A percentile compares a stretch with the other conserved stretches of the same genome.
Evolutionary conservation across 1,284 basidiomycete species (phyloP).

Genomic region (Pseudozyma hubeiensis): DNA sequence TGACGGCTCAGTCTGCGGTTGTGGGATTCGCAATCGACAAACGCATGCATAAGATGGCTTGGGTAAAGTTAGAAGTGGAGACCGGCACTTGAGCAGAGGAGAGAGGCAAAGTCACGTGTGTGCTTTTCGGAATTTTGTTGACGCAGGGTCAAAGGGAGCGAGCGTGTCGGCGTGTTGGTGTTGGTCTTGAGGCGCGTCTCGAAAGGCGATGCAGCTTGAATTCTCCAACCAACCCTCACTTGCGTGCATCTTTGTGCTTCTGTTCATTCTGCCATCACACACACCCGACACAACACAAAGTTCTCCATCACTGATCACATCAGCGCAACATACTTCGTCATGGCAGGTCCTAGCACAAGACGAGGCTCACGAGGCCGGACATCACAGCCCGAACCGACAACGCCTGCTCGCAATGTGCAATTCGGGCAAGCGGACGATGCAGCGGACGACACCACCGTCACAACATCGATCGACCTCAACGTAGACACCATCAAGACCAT

Average conservation of each 20-base stretch:
- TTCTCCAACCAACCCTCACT: not conserved
- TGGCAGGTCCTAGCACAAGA: conserved; percentile 21
- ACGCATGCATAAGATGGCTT: conserved; percentile 1
- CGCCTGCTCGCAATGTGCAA: conserved; percentile 27
- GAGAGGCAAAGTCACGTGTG: conserved; percentile 32
- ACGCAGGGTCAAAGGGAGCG: not conserved
- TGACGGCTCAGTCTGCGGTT: too few relatives aligned
- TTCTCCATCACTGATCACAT: too few relatives aligned
- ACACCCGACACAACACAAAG: not conserved
- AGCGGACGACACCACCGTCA: conserved; percentile 5
- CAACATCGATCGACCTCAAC: conserved; percentile 23
- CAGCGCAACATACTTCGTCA: not conserved
- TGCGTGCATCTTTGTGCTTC: not conserved
- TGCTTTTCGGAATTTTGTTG: conserved; percentile 18
- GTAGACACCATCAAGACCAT: conserved; percentile 28
- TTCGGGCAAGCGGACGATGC: conserved; percentile 28
- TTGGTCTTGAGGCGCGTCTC: conserved; percentile 35
- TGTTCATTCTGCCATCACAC: not conserved
- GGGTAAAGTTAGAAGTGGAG: not conserved
- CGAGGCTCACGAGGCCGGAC: conserved; percentile 24
- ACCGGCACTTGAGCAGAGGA: conserved; percentile 3
- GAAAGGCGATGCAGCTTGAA: conserved; percentile 1
- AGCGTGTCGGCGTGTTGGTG: conserved; percentile 11
- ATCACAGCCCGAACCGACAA: conserved; percentile 16
- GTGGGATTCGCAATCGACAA: not conserved